Evolutionary conservation across 805 yeast genomes (phyloP).

Genomic region (Isabelozyma gotoi): DNA sequence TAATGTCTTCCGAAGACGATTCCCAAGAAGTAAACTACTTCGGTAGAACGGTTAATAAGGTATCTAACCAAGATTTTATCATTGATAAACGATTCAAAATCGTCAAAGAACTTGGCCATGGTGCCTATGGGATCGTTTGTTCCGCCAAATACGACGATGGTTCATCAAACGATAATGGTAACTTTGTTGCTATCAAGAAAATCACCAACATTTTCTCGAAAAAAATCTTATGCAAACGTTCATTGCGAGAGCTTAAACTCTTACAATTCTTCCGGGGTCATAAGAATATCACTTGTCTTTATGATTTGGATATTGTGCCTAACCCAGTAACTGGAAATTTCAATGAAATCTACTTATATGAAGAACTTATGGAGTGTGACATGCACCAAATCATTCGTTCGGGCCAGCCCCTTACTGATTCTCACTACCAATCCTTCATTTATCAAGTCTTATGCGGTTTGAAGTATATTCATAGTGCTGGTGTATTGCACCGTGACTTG

Average conservation of each 20-base stretch:
- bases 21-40: constrained; percentile 8
- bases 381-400: constrained; percentile 96
- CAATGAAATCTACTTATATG: constrained; percentile 90
- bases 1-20: not conserved
- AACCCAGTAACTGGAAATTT: constrained; percentile 59
- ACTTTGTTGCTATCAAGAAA: constrained; percentile 86
- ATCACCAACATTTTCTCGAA: constrained; percentile 92
- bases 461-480: constrained; percentile 86
- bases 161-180: constrained; percentile 28
- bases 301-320: constrained; percentile 90
- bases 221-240: constrained; percentile 87
- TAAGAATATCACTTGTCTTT: constrained; percentile 91
- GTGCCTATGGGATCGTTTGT: constrained; percentile 97
- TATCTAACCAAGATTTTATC: constrained; percentile 81
- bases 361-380: constrained; percentile 98
- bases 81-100: constrained; percentile 87
- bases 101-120: constrained; percentile 93
- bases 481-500: constrained; percentile 89
- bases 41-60: constrained; percentile 40
- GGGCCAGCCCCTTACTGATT: constrained; percentile 90
- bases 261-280: constrained; percentile 94
- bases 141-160: constrained; percentile 89
- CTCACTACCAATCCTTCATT: constrained; percentile 89
- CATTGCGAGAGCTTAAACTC: constrained; percentile 85
- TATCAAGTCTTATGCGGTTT: constrained; percentile 92